These are phyloP conservation scores for Plectosphaerella cucumerina DNA, from an alignment of 2,329 filamentous ascomycete genomes.

Conservation along the genomic window DNA sequence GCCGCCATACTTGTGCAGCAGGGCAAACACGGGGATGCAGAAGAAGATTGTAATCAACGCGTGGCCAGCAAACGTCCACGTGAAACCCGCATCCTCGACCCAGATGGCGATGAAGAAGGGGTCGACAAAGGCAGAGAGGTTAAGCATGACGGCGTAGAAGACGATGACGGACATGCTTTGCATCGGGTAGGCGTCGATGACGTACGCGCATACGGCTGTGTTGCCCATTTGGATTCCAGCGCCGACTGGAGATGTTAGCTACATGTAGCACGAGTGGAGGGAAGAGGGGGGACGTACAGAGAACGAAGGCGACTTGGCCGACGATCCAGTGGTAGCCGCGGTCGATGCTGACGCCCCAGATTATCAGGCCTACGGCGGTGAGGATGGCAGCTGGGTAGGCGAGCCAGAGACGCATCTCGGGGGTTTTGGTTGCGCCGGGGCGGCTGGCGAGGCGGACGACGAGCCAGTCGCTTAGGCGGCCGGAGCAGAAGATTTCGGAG, in stretches of 20 bases:
- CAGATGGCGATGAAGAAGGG: slow-evolving; percentile 47
- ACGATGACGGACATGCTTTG: slow-evolving; percentile 50
- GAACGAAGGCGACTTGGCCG: slow-evolving; percentile 50
- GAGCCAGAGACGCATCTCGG: slow-evolving; percentile 54
- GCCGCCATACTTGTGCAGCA: slow-evolving; percentile 35
- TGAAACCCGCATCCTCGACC: slow-evolving; percentile 39
- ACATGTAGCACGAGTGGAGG: background rate
- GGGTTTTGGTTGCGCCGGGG: slow-evolving; percentile 35
- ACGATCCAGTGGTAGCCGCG: slow-evolving; percentile 51
- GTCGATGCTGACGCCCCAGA: slow-evolving; percentile 54
- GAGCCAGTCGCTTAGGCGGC: slow-evolving; percentile 46
- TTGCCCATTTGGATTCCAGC: slow-evolving; percentile 55
- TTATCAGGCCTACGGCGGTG: slow-evolving; percentile 42
- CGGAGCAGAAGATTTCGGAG: slow-evolving; percentile 47
- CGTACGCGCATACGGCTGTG: slow-evolving; percentile 45
- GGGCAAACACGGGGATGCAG: slow-evolving; percentile 29
- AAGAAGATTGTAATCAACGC: slow-evolving; percentile 39
- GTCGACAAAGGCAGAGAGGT: slow-evolving; percentile 40
- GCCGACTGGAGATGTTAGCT: slow-evolving; percentile 32
- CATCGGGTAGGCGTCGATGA: slow-evolving; percentile 51
- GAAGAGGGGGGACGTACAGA: slow-evolving; percentile 34
- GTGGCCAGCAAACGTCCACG: slow-evolving; percentile 46
- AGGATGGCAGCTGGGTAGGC: slow-evolving; percentile 47
- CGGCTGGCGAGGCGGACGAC: slow-evolving; percentile 38
- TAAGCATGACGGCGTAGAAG: slow-evolving; percentile 51